phyloP scores from a whole-genome alignment of 2,329 filamentous ascomycete species.

The Karstenula rhodostoma region DNA sequence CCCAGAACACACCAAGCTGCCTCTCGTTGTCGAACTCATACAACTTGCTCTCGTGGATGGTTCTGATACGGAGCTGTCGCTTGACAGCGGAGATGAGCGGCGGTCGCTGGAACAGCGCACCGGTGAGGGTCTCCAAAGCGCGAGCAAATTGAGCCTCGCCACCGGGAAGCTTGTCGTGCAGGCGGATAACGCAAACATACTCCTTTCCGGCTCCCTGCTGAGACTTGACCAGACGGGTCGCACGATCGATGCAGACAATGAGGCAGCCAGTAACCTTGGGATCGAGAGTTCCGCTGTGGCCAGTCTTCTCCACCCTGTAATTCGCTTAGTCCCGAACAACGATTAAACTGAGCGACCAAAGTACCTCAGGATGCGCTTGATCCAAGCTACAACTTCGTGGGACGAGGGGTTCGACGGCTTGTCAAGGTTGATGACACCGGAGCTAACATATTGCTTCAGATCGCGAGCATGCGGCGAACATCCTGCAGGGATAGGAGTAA shows the following conservation, averaged over 20 bases:
- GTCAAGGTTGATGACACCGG: slow-evolving; percentile 97
- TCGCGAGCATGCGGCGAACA: slow-evolving; percentile 92
- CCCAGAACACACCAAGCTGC: slow-evolving; percentile 98
- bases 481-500: slow-evolving; percentile 94
- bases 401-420: slow-evolving; percentile 97
- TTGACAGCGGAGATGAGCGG: slow-evolving; percentile 98
- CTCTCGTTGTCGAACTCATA: slow-evolving; percentile 97
- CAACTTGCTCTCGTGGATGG: slow-evolving; percentile 96
- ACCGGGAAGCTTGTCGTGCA: slow-evolving; percentile 94
- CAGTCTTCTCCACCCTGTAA: slow-evolving; percentile 87
- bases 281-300: slow-evolving; percentile 97
- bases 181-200: slow-evolving; percentile 93
- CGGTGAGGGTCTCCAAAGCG: slow-evolving; percentile 93
- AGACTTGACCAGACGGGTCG: slow-evolving; percentile 96
- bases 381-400: slow-evolving; percentile 99
- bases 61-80: slow-evolving; percentile 96
- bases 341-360: not conserved
- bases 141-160: slow-evolving; percentile 92
- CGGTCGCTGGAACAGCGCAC: slow-evolving; percentile 95
- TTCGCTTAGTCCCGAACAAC: slow-evolving; percentile 23
- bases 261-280: slow-evolving; percentile 97
- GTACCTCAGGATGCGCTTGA: slow-evolving; percentile 94
- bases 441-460: slow-evolving; percentile 95
- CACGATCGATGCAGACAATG: slow-evolving; percentile 95
- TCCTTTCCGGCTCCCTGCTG: slow-evolving; percentile 99